These are phyloP conservation scores for Scedosporium apiospermum DNA, from an alignment of 2,329 filamentous ascomycete genomes.

Conservation along the genomic window DNA sequence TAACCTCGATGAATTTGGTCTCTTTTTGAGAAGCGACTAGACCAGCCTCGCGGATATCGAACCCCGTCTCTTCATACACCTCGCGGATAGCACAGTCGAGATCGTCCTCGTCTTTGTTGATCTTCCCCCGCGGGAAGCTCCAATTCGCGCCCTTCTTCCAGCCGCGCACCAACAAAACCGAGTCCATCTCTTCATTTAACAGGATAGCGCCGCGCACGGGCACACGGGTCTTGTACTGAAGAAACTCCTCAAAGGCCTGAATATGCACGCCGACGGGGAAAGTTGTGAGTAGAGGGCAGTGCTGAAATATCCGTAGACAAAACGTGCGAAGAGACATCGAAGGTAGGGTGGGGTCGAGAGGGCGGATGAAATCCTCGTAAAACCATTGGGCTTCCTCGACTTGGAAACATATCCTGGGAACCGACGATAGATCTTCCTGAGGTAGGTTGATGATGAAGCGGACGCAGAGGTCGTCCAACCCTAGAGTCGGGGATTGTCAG, in stretches of 20 bases:
- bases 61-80: constrained; percentile 93
- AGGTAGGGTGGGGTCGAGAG: constrained; percentile 73
- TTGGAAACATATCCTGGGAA: constrained; percentile 95
- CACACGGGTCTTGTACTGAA: constrained; percentile 88
- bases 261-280: constrained; percentile 72
- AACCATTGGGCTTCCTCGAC: constrained; percentile 99
- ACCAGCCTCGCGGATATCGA: constrained; percentile 67
- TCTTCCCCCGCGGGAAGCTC: constrained; percentile 96
- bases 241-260: constrained; percentile 80
- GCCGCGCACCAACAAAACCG: constrained; percentile 85
- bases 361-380: constrained; percentile 98
- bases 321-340: constrained; percentile 79
- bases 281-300: constrained; percentile 78
- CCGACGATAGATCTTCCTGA: constrained; percentile 76
- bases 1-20: constrained; percentile 77
- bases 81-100: constrained; percentile 89
- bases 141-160: constrained; percentile 96
- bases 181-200: constrained; percentile 89
- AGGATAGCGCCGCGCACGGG: constrained; percentile 91
- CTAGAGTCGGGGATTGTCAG: constrained; percentile 29
- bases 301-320: constrained; percentile 82
- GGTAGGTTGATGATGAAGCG: constrained; percentile 98
- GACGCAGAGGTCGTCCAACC: constrained; percentile 95
- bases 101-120: constrained; percentile 94
- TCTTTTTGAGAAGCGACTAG: constrained; percentile 63